Percentiles rank a stretch among this genome's conserved stretches.
Evolutionary conservation across 805 yeast genomes (phyloP).

Genomic region (Teunomyces barrocoloradensis): DNA sequence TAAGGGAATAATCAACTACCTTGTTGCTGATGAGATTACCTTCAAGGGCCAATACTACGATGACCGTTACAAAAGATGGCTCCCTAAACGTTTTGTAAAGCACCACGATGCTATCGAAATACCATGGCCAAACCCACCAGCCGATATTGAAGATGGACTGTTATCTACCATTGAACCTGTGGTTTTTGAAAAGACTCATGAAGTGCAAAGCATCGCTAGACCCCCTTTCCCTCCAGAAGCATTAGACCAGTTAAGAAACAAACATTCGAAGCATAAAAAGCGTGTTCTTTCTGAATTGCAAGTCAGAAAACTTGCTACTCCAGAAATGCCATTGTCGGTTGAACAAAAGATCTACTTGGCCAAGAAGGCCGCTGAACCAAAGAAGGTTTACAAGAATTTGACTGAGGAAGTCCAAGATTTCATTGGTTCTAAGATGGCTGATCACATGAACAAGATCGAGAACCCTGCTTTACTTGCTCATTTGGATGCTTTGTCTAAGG

Average conservation of each 20-base stretch:
- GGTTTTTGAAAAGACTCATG: conserved; percentile 71
- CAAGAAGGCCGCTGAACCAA: conserved; percentile 40
- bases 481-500: conserved; percentile 36
- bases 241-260: conserved; percentile 69
- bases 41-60: conserved; percentile 73
- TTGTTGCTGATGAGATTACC: conserved; percentile 74
- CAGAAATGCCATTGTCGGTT: conserved; percentile 73
- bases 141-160: conserved; percentile 51
- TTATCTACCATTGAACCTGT: conserved; percentile 55
- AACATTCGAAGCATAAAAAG: conserved; percentile 65
- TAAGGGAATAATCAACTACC: conserved; percentile 59
- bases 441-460: conserved; percentile 33
- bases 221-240: conserved; percentile 71
- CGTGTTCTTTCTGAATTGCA: conserved; percentile 55
- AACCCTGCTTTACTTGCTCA: conserved; percentile 36
- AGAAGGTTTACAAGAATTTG: conserved; percentile 35
- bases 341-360: conserved; percentile 59
- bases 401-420: conserved; percentile 55
- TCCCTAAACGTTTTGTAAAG: conserved; percentile 76
- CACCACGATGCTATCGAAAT: conserved; percentile 67
- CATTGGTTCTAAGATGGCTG: conserved; percentile 49
- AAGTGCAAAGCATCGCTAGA: conserved; percentile 62
- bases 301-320: conserved; percentile 60
- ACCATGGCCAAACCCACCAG: conserved; percentile 84
- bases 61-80: conserved; percentile 62